Evolutionary conservation across 2,329 filamentous ascomycete species (phyloP).

Genomic region (Fusarium mexicanum): DNA sequence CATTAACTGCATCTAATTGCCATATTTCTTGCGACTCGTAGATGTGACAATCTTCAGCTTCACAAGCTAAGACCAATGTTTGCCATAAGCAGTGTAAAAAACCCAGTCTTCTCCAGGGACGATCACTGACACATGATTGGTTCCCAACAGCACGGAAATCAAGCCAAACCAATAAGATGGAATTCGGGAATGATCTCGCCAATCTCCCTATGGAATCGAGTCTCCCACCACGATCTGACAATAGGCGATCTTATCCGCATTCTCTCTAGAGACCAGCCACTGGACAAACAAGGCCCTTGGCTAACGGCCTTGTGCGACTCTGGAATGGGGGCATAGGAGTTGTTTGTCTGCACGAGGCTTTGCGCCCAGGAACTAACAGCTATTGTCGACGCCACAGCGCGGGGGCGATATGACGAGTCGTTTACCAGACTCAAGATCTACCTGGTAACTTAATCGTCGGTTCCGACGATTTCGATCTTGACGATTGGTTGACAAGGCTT

Average conservation of each 20-base stretch:
- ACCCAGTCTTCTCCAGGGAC: background rate
- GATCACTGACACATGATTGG: background rate
- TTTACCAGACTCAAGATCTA: fast-evolving
- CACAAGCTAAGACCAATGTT: background rate
- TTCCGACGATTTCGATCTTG: background rate
- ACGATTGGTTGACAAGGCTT: fast-evolving
- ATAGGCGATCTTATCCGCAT: background rate
- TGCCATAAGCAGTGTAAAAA: background rate
- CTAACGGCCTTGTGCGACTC: background rate
- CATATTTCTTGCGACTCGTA: background rate
- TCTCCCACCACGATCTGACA: background rate
- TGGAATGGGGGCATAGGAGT: background rate
- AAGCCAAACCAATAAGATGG: background rate
- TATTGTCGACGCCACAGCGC: background rate
- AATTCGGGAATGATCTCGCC: background rate
- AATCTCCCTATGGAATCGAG: background rate
- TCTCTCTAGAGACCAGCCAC: background rate
- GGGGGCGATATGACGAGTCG: background rate
- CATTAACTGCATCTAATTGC: background rate
- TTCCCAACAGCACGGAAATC: background rate
- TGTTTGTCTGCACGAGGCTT: background rate
- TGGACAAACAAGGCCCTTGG: background rate
- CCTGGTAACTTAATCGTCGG: background rate
- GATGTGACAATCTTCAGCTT: background rate
- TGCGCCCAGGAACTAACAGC: background rate